Conservation (phyloP, 768 basidiomycete species). For the Kwoniella europaea region DNA sequence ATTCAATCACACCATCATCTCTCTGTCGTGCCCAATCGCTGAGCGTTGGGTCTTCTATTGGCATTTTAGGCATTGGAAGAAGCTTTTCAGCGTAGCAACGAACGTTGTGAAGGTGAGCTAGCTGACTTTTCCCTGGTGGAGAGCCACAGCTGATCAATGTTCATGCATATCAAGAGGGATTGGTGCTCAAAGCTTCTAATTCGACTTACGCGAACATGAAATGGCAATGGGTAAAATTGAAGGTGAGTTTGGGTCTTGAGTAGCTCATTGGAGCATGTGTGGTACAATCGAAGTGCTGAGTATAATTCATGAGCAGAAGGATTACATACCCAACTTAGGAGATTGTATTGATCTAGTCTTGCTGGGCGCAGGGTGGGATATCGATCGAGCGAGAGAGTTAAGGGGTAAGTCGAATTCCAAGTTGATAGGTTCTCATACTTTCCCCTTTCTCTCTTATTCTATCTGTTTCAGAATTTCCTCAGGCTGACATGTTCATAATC, state of each 20-base stretch:
- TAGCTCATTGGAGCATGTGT: too few species aligned
- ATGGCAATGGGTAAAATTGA: slow-evolving; percentile 80
- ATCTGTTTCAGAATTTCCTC: too few species aligned
- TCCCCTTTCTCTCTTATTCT: too few species aligned
- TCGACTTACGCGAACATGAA: slow-evolving; percentile 70
- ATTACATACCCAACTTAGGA: slow-evolving; percentile 84
- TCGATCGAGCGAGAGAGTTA: slow-evolving; percentile 74
- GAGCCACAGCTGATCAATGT: not conserved
- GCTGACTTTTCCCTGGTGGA: not conserved
- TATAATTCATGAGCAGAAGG: slow-evolving; percentile 62
- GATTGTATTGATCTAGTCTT: slow-evolving; percentile 80
- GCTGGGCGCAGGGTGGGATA: slow-evolving; percentile 79
- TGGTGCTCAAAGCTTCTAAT: slow-evolving; percentile 77
- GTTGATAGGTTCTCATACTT: not conserved
- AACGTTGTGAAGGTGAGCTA: slow-evolving; percentile 32
- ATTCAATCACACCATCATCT: not conserved
- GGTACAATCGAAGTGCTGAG: not conserved
- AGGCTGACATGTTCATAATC: too few species aligned
- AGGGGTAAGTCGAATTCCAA: slow-evolving; percentile 63
- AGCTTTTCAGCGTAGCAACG: slow-evolving; percentile 21
- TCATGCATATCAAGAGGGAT: slow-evolving; percentile 55
- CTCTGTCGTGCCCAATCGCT: not conserved
- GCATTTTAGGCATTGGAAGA: slow-evolving; percentile 18
- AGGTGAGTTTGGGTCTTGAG: slow-evolving; percentile 27
- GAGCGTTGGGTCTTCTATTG: not conserved